Percentiles rank a stretch among this genome's conserved stretches.
Conservation (phyloP, 441 rosid genomes). For the Arabidopsis lyrata region DNA sequence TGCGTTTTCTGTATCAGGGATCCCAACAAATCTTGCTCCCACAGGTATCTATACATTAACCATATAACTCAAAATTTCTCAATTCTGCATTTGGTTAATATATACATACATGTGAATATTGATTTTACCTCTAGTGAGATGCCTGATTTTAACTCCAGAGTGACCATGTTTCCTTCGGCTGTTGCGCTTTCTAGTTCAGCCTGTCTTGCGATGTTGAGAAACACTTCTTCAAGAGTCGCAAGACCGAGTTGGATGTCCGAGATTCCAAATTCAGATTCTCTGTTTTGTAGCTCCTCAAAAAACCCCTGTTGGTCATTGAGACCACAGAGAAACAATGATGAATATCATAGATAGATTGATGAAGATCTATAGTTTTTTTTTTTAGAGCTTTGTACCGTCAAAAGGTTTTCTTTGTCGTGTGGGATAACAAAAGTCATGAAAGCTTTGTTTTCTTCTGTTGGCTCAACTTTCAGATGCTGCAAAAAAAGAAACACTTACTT, state of each 20-base stretch:
- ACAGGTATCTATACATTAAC: slow-evolving; percentile 63
- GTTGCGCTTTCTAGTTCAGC: slow-evolving; percentile 89
- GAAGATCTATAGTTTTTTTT: background rate
- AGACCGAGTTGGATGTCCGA: slow-evolving; percentile 88
- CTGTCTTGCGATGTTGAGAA: slow-evolving; percentile 80
- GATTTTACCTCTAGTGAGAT: slow-evolving; percentile 58
- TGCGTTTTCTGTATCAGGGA: slow-evolving; percentile 68
- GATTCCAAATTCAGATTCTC: slow-evolving; percentile 66
- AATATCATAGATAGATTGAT: background rate
- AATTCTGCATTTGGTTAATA: background rate
- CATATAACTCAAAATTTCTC: background rate
- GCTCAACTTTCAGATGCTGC: slow-evolving; percentile 70
- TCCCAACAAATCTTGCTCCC: slow-evolving; percentile 80
- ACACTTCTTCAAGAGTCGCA: slow-evolving; percentile 92
- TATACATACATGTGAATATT: background rate
- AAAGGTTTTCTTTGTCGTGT: slow-evolving; percentile 67
- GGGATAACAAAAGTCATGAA: slow-evolving; percentile 89
- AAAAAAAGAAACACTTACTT: background rate
- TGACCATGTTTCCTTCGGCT: slow-evolving; percentile 67
- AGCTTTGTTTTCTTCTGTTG: slow-evolving; percentile 74
- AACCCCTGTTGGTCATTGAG: slow-evolving; percentile 48
- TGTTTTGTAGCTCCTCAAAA: slow-evolving; percentile 75
- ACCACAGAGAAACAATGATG: background rate
- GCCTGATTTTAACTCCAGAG: slow-evolving; percentile 71
- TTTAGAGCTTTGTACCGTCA: slow-evolving; percentile 55